Base-by-base conservation (phyloP, 139 green algal species). In the Tetradesmus lagerheimii region DNA sequence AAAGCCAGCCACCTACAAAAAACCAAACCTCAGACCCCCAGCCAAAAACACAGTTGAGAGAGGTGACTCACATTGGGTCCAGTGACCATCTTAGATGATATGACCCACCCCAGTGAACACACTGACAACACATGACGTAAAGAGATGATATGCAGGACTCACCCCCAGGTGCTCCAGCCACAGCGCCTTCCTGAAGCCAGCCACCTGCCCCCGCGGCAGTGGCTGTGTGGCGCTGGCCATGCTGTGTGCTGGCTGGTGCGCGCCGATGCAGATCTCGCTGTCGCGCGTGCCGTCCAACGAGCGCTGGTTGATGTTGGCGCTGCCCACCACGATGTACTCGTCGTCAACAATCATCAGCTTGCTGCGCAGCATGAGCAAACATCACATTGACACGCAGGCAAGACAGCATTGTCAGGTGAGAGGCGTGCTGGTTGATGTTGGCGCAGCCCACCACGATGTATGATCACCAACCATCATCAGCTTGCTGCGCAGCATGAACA, bases 231-330 rank as follows among this genome's bases (percentile, higher is more conserved):
- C 43, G 27, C 37, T 16, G 3, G 25, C 37, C 76, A 90, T 45
- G 12, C 37, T 86, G 85, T 90, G 81, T 8, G 47, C 66, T 25
- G 88, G 84, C 90, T 97, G 94, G 85, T 89, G 94, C 2, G 85
- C 80, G 18, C 91, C 94, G 31, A 95, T 92, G 31, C 90, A 90
- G 27, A 96, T 90, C 91, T 97, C 94, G 27, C 71, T 96, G 91
- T 97, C 94, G 27, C 95, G 88, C 6, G 82, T 88, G 75, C 94
- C 95, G 57, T 92, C 93, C 92, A 95, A 88, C 25, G 89, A 94
- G 76, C 94, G 89, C 92, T 95, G 91, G 87, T 96, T 97, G 94
- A 96, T 96, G 92, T 97, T 96, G 62, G 94, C 94, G 31, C 80
- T 92, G 16, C 95, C 95, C 23, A 96, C 80, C 75, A 97, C 92